A percentile compares a stretch with the other conserved stretches of the same genome.
These are phyloP conservation scores for Staphylotrichum longicolle DNA, from an alignment of 495 filamentous ascomycete genomes.

Conservation along the genomic window DNA sequence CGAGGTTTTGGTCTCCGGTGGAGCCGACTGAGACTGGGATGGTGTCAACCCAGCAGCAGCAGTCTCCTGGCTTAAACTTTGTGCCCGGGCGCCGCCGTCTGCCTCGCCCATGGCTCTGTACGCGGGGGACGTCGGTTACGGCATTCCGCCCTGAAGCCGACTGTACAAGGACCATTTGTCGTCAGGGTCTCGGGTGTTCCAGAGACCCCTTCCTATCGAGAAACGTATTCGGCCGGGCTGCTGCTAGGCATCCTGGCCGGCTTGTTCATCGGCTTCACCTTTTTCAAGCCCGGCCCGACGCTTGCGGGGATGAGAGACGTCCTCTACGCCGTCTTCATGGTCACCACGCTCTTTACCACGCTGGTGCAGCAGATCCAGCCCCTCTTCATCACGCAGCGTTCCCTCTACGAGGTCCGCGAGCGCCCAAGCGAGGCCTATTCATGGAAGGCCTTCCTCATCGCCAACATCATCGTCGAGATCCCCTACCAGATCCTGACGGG, in stretches of 20 bases:
- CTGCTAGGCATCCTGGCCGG: slow-evolving; percentile 38
- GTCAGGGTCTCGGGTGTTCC: no score
- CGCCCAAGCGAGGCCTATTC: slow-evolving; percentile 66
- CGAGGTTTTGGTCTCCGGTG: no score
- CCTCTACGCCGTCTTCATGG: slow-evolving; percentile 72
- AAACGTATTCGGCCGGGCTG: slow-evolving; percentile 17
- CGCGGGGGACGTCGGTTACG: no score
- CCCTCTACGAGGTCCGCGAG: slow-evolving; percentile 69
- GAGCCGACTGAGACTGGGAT: no score
- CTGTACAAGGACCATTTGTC: no score
- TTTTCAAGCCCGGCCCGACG: slow-evolving; percentile 60
- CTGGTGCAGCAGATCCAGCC: slow-evolving; percentile 71
- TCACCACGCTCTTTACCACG: slow-evolving; percentile 60
- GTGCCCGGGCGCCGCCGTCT: no score
- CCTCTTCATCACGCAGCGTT: slow-evolving; percentile 62
- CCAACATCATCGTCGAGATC: slow-evolving; percentile 67
- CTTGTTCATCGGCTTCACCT: slow-evolving; percentile 76
- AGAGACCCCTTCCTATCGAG: no score
- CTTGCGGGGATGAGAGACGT: slow-evolving; percentile 62
- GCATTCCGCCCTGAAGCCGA: no score
- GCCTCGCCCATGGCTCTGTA: no score
- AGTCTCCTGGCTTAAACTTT: no score
- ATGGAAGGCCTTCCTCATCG: slow-evolving; percentile 66
- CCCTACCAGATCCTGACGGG: slow-evolving; percentile 64
- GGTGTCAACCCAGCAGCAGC: no score